phyloP scores from a whole-genome alignment of 2,329 filamentous ascomycete species.

The Didymella exigua region DNA sequence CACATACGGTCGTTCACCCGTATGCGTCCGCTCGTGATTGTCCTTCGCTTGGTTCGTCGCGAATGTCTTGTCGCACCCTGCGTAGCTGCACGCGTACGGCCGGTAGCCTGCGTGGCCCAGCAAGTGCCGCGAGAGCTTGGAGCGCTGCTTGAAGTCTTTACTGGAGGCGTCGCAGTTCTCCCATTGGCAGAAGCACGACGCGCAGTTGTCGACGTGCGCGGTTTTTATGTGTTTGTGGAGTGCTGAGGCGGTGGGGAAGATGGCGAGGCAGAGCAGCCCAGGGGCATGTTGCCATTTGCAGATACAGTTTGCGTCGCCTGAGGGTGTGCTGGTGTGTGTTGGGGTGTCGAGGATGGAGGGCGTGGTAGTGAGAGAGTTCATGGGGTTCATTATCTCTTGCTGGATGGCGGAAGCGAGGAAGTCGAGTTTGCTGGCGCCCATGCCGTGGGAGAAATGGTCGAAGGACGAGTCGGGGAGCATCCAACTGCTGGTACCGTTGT shows the following conservation, averaged over 20 bases:
- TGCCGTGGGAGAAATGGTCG: constrained; percentile 17
- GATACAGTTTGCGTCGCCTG: constrained; percentile 24
- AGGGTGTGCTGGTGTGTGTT: constrained; percentile 6
- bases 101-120: constrained; percentile 47
- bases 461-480: constrained; percentile 38
- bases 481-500: constrained; percentile 32
- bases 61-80: constrained; percentile 46
- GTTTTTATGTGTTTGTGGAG: constrained; percentile 47
- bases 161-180: constrained; percentile 39
- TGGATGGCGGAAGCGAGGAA: constrained; percentile 39
- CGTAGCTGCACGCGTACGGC: constrained; percentile 44
- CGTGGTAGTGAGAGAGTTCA: constrained; percentile 15
- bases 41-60: constrained; percentile 50
- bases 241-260: constrained; percentile 35
- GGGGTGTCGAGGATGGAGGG: constrained; percentile 6
- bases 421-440: constrained; percentile 32
- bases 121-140: constrained; percentile 47
- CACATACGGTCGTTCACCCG: constrained; percentile 44
- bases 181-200: constrained; percentile 46
- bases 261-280: constrained; percentile 34
- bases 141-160: constrained; percentile 50
- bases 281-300: constrained; percentile 45
- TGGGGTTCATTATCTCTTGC: constrained; percentile 31
- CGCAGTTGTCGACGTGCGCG: constrained; percentile 44
- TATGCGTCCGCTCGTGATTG: constrained; percentile 49